Evolutionary conservation across 176 grass and related monocot genomes (phyloP).

Genomic region (Otatea glauca): DNA sequence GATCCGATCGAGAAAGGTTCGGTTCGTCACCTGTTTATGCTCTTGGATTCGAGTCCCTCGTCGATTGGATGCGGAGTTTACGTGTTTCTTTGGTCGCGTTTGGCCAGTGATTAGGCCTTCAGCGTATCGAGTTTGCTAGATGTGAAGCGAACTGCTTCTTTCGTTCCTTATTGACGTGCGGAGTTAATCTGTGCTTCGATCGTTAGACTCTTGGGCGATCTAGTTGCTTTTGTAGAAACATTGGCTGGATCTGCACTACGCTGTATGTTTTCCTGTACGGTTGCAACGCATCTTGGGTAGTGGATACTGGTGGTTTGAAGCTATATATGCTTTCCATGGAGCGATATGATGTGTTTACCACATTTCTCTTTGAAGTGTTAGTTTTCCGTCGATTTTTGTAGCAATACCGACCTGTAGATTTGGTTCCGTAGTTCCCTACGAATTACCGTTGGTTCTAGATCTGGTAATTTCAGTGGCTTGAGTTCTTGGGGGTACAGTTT

Average conservation of each 20-base stretch:
- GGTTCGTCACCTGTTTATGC: background rate
- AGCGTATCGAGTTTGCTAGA: background rate
- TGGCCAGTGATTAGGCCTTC: background rate
- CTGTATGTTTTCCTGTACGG: background rate
- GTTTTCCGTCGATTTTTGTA: background rate
- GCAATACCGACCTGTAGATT: background rate
- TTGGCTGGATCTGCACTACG: background rate
- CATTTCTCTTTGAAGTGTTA: background rate
- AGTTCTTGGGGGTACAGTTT: background rate
- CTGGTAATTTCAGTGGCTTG: background rate
- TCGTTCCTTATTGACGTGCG: background rate
- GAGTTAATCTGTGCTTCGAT: background rate
- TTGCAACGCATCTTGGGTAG: background rate
- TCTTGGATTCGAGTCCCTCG: too few species aligned
- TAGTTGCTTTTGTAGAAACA: background rate
- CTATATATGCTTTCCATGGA: background rate
- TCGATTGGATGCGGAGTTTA: background rate
- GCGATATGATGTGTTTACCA: background rate
- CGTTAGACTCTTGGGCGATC: background rate
- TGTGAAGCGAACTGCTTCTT: background rate
- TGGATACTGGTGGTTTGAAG: background rate
- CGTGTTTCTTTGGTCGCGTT: background rate
- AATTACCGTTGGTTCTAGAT: background rate
- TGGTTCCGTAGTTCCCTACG: background rate
- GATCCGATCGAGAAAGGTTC: conserved; percentile 19